These are phyloP conservation scores for Discostella stelligeroides DNA, from an alignment of 108 stramenopile genomes.

Conservation along the genomic window DNA sequence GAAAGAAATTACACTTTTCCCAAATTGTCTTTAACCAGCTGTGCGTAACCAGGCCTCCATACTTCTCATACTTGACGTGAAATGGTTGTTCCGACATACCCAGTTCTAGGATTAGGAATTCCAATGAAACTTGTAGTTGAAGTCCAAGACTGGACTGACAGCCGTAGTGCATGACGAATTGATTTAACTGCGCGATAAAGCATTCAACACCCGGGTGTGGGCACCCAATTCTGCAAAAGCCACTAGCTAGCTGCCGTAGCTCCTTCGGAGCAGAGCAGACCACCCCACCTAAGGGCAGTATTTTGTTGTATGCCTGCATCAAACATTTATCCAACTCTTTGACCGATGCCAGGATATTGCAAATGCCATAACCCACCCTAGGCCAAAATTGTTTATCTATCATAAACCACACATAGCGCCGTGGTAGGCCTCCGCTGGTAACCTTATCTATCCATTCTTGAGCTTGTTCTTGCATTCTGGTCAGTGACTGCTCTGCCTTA, in stretches of 20 bases:
- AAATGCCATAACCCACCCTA: too few species aligned
- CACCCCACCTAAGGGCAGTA: background rate
- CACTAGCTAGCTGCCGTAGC: background rate
- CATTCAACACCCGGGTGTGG: too few species aligned
- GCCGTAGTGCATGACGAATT: constrained; percentile 19
- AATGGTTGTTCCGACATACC: too few species aligned
- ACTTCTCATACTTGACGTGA: too few species aligned
- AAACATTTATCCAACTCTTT: background rate
- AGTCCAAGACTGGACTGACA: background rate
- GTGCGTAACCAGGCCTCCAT: too few species aligned
- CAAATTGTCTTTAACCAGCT: too few species aligned
- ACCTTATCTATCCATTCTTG: constrained; percentile 1
- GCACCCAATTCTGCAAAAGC: constrained; percentile 23
- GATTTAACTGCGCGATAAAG: constrained; percentile 4
- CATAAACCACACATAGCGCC: too few species aligned
- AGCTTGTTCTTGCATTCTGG: background rate
- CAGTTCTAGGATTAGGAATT: constrained; percentile 3
- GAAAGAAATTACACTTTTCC: too few species aligned
- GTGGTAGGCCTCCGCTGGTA: background rate
- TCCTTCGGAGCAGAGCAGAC: background rate
- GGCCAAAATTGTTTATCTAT: too few species aligned
- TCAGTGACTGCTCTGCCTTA: background rate
- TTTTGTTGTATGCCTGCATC: background rate
- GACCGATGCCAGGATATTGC: background rate
- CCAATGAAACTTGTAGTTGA: too few species aligned